phyloP scores from a whole-genome alignment of 495 filamentous ascomycete species.

The Podospora didyma region DNA sequence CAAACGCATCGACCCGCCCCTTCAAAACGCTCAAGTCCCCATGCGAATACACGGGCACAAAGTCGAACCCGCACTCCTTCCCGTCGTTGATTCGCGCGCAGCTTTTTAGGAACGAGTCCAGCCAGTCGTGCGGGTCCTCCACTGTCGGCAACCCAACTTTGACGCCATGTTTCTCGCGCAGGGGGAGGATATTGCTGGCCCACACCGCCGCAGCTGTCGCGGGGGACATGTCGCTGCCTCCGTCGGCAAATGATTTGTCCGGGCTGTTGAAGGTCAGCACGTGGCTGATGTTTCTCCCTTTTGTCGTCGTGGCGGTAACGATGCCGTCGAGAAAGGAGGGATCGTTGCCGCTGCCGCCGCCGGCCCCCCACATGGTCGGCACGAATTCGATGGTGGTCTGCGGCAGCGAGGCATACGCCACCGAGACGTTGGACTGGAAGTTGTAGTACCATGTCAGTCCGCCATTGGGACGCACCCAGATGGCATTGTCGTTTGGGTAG shows the following conservation, averaged over 20 bases:
- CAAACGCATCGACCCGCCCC: slow-evolving; percentile 32
- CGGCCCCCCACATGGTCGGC: slow-evolving; percentile 61
- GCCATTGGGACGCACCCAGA: slow-evolving; percentile 40
- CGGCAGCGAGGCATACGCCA: slow-evolving; percentile 28
- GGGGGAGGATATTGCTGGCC: slow-evolving; percentile 55
- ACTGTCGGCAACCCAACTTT: slow-evolving; percentile 50
- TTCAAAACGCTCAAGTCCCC: slow-evolving; percentile 53
- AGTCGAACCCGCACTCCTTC: slow-evolving; percentile 51
- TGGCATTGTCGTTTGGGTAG: slow-evolving; percentile 46
- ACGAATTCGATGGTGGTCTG: slow-evolving; percentile 52
- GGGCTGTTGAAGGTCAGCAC: slow-evolving; percentile 65
- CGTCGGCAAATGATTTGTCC: slow-evolving; percentile 43
- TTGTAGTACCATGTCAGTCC: slow-evolving; percentile 71
- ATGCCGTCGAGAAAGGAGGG: slow-evolving; percentile 45
- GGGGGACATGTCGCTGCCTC: slow-evolving; percentile 50
- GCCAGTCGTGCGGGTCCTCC: slow-evolving; percentile 50
- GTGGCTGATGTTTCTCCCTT: slow-evolving; percentile 48
- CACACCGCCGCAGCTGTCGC: slow-evolving; percentile 50
- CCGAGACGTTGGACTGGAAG: slow-evolving; percentile 46
- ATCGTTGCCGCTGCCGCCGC: slow-evolving; percentile 32
- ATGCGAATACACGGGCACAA: slow-evolving; percentile 65
- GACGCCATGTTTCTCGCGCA: slow-evolving; percentile 42
- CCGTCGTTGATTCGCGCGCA: slow-evolving; percentile 22
- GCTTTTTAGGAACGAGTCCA: slow-evolving; percentile 50
- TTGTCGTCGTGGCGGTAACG: slow-evolving; percentile 36